A percentile compares a stretch with the other conserved stretches of the same genome.
These are phyloP conservation scores for Haematococcus lacustris DNA, from an alignment of 139 green algal species.

Conservation along the genomic window DNA sequence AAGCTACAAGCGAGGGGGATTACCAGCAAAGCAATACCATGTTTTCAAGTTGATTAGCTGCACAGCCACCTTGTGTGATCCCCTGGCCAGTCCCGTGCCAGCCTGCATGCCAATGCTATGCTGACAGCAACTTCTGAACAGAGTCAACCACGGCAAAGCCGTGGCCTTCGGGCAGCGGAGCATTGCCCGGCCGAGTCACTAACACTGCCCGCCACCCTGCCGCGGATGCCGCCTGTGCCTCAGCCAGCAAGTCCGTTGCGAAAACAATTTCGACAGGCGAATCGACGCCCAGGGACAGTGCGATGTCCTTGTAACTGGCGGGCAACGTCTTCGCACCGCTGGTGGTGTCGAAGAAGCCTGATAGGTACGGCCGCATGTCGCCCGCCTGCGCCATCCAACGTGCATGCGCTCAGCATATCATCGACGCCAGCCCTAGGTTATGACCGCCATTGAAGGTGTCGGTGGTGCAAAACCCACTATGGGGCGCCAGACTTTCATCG, in stretches of 20 bases:
- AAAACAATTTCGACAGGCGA: conserved; percentile 69
- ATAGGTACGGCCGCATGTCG: conserved; percentile 79
- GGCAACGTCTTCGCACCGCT: conserved; percentile 64
- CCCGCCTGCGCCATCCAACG: conserved; percentile 56
- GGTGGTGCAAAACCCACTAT: too few relatives aligned
- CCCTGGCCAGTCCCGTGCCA: too few relatives aligned
- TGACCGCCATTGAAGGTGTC: too few relatives aligned
- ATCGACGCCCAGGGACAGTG: conserved; percentile 64
- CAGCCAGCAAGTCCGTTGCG: conserved; percentile 73
- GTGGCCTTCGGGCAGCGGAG: conserved; percentile 47
- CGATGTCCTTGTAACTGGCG: conserved; percentile 77
- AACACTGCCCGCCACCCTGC: conserved; percentile 77
- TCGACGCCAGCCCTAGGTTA: background rate
- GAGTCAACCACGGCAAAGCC: conserved; percentile 56
- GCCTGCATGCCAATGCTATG: too few relatives aligned
- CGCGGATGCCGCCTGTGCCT: conserved; percentile 68
- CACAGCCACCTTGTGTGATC: too few relatives aligned
- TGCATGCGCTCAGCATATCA: background rate
- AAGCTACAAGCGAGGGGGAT: too few relatives aligned
- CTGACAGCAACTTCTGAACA: too few relatives aligned
- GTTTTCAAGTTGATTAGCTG: too few relatives aligned
- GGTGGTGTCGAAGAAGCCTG: conserved; percentile 92
- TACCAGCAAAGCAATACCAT: too few relatives aligned
- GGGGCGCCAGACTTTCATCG: too few relatives aligned
- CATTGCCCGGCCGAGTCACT: conserved; percentile 71